phyloP scores from a whole-genome alignment of 1,284 basidiomycete species.

The Thelephora terrestris region DNA sequence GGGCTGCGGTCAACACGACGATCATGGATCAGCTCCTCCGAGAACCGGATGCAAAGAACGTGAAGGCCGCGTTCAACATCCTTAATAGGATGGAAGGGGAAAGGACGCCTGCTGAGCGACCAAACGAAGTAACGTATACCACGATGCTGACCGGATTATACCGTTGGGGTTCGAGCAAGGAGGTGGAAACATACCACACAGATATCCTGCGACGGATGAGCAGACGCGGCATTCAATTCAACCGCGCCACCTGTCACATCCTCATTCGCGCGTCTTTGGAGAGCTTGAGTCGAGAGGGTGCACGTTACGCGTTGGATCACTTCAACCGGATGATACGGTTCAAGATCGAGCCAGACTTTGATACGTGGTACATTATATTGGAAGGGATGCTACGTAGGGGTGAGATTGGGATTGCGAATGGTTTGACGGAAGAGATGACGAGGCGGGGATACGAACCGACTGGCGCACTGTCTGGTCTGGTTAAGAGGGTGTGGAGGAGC shows the following conservation, averaged over 20 bases:
- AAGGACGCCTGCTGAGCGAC: constrained; percentile 35
- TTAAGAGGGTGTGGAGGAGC: constrained; percentile 25
- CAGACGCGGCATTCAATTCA: constrained; percentile 39
- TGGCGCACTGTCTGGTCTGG: constrained; percentile 28
- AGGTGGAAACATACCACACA: constrained; percentile 34
- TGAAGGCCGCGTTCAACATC: constrained; percentile 57
- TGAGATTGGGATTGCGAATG: constrained; percentile 48
- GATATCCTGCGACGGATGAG: constrained; percentile 55
- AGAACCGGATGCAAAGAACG: constrained; percentile 37
- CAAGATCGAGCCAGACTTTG: constrained; percentile 39
- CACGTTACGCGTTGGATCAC: constrained; percentile 46
- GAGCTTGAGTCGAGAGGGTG: constrained; percentile 34
- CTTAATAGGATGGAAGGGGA: constrained; percentile 60
- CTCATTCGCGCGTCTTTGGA: constrained; percentile 57
- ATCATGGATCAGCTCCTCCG: constrained; percentile 66
- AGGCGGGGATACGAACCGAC: constrained; percentile 27
- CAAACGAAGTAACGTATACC: constrained; percentile 70
- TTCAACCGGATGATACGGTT: constrained; percentile 55
- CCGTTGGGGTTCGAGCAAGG: constrained; percentile 35
- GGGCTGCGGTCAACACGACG: constrained; percentile 61
- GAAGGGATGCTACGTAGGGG: constrained; percentile 43
- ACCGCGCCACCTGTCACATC: constrained; percentile 62
- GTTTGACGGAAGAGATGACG: constrained; percentile 51
- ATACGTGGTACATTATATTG: constrained; percentile 71
- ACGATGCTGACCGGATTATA: constrained; percentile 53